phyloP scores from a whole-genome alignment of 2,329 filamentous ascomycete genomes.

The Cladobotryum mycophilum region DNA sequence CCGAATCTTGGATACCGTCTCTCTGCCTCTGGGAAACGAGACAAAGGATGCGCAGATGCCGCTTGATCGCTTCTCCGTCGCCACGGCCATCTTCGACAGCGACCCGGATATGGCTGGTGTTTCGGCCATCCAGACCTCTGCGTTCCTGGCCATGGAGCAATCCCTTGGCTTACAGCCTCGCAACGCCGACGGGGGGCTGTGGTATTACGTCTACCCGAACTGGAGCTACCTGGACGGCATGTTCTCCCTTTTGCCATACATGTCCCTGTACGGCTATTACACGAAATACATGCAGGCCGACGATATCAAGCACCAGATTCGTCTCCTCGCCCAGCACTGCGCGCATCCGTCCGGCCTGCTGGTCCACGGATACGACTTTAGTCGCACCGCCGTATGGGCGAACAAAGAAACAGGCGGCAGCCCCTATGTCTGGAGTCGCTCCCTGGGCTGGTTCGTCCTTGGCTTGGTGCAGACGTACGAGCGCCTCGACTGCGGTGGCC shows the following conservation, averaged over 20 bases:
- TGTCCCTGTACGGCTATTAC: slow-evolving; percentile 10
- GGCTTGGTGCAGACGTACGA: slow-evolving; percentile 45
- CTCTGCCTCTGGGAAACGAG: slow-evolving; percentile 11
- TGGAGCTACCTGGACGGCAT: slow-evolving; percentile 50
- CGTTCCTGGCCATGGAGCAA: slow-evolving; percentile 14
- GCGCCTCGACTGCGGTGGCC: slow-evolving; percentile 23
- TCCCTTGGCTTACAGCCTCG: slow-evolving; percentile 19
- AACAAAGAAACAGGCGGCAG: slow-evolving; percentile 42
- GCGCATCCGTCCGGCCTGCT: slow-evolving; percentile 6
- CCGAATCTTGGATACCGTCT: slow-evolving; percentile 13
- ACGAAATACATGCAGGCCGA: neutral
- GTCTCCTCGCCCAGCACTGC: slow-evolving; percentile 14
- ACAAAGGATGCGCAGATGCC: slow-evolving; percentile 13
- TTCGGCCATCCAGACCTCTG: slow-evolving; percentile 2
- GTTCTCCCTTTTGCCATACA: slow-evolving; percentile 42
- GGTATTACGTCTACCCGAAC: slow-evolving; percentile 40
- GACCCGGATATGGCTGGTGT: neutral
- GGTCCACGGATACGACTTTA: slow-evolving; percentile 50
- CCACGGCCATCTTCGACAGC: slow-evolving; percentile 13
- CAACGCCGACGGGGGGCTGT: slow-evolving; percentile 29
- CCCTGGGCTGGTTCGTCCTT: slow-evolving; percentile 49
- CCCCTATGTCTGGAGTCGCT: slow-evolving; percentile 47
- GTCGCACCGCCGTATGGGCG: slow-evolving; percentile 44
- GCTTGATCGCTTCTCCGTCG: slow-evolving; percentile 20
- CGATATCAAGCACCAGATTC: slow-evolving; percentile 18